Base-by-base conservation (phyloP, 495 filamentous ascomycete species). In the Xylaria sp. region DNA sequence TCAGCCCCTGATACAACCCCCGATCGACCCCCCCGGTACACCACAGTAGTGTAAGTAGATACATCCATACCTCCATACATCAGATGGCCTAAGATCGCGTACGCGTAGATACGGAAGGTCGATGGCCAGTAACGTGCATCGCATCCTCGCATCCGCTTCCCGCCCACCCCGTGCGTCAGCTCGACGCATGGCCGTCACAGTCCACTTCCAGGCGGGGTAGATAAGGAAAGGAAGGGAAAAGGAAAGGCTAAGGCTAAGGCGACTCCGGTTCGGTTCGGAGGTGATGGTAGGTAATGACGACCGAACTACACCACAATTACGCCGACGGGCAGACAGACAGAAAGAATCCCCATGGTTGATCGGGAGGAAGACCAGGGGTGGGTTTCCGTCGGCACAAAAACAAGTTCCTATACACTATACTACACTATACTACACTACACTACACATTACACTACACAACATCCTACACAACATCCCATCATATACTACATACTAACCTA, bases 161-260 rank as follows among this genome's bases (percentile, higher is more conserved):
- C 29, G 31, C 31, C 48, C 21, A 35, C 35, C 12, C 48, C 35
- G 29, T 55, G 26, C 29, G 24, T 48, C 62, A 52, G 31, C 62
- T 65, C 44, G 21, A 44, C 31, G 33, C 46, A 55, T 24, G 33
- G 33, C 48, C 48, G 48, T 67, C 46, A 67, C 24, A 59, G 57
- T 37, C 35, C 35, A 41, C 48, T 48, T 21, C 11, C 24, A 40
- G 64, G 62, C 43, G 62, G 62, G 62, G 64, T 67, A 67, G 64
- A 55, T n/a, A n/a, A n/a, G n/a, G 29, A 55, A 67, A 26, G 64
- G 15, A 5, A 59, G 37, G 17, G 14, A 37, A 29, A n/a, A 37
- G 35, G 35, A n/a, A 37, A 8, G 35, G 35, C 8, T 37, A 3
- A 21, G 31, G 8, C 6, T 40, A 12, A 12, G 11, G 57, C 57